These are phyloP conservation scores for Salvia hispanica DNA, from an alignment of 257 asterid genomes.

Conservation along the genomic window DNA sequence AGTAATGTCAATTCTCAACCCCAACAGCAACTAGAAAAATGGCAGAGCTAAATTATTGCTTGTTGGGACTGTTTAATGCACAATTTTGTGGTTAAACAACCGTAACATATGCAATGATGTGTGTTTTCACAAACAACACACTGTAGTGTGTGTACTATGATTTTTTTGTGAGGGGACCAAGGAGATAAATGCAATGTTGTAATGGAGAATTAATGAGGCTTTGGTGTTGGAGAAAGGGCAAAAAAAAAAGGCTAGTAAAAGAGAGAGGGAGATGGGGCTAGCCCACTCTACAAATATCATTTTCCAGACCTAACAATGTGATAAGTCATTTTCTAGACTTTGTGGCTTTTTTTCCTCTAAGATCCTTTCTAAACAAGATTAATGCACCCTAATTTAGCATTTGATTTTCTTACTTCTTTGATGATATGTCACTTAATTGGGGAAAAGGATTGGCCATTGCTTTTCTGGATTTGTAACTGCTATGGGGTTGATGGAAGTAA, in stretches of 20 bases:
- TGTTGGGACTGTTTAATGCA: neutral
- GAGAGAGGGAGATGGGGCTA: constrained; percentile 27
- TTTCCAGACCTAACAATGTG: constrained; percentile 52
- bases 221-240: constrained; percentile 39
- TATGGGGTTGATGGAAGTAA: neutral
- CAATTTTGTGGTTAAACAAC: constrained; percentile 19
- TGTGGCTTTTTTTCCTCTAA: constrained; percentile 25
- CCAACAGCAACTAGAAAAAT: constrained; percentile 12
- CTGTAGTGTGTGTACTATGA: constrained; percentile 21
- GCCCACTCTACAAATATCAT: constrained; percentile 43
- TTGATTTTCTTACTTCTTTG: neutral
- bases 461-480: constrained; percentile 6
- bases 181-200: constrained; percentile 40
- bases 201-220: constrained; percentile 46
- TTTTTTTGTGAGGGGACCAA: constrained; percentile 42
- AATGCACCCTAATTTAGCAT: neutral
- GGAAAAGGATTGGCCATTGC: constrained; percentile 4
- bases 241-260: constrained; percentile 21
- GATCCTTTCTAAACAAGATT: constrained; percentile 4
- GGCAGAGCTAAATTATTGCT: constrained; percentile 3
- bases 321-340: constrained; percentile 54
- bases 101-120: neutral
- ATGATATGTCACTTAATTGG: neutral
- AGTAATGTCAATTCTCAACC: constrained; percentile 35
- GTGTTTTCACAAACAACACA: neutral